These are phyloP conservation scores for Cutaneotrichosporon daszewskae DNA, from an alignment of 1,284 basidiomycete genomes.

Conservation along the genomic window DNA sequence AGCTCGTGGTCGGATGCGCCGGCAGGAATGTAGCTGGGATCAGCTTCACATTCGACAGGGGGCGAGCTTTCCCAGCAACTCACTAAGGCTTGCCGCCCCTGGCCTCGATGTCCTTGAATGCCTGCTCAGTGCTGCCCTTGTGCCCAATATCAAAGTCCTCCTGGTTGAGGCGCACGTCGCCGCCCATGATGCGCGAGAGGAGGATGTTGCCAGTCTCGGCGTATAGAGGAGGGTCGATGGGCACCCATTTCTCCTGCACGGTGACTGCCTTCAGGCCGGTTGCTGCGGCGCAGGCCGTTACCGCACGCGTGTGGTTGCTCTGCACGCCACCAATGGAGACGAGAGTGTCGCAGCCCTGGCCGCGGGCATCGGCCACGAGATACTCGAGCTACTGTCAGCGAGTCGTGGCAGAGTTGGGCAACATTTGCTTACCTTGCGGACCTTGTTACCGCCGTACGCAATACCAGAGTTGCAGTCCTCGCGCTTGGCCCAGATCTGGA, in stretches of 20 bases:
- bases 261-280: constrained; percentile 22
- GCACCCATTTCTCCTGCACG: constrained; percentile 36
- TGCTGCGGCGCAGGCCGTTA: constrained; percentile 15
- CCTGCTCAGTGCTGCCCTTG: constrained; percentile 27
- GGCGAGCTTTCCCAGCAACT: constrained; percentile 8
- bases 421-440: constrained; percentile 29
- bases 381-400: constrained; percentile 27
- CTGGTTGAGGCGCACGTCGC: constrained; percentile 30
- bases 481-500: constrained; percentile 30
- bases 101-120: constrained; percentile 27
- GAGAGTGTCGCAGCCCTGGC: constrained; percentile 28
- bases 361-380: constrained; percentile 30
- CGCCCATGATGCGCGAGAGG: constrained; percentile 35
- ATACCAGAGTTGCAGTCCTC: constrained; percentile 37
- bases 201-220: constrained; percentile 34
- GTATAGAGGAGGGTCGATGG: constrained; percentile 34
- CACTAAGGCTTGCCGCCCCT: constrained; percentile 33
- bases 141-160: constrained; percentile 34
- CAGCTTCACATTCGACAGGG: no score
- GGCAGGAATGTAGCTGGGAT: constrained; percentile 27
- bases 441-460: constrained; percentile 39
- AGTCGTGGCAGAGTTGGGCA: no score
- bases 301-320: constrained; percentile 33
- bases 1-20: constrained; percentile 34
- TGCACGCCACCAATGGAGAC: constrained; percentile 38